Base-by-base conservation (phyloP, 345 rosid species). In the Eucalyptus decipiens region DNA sequence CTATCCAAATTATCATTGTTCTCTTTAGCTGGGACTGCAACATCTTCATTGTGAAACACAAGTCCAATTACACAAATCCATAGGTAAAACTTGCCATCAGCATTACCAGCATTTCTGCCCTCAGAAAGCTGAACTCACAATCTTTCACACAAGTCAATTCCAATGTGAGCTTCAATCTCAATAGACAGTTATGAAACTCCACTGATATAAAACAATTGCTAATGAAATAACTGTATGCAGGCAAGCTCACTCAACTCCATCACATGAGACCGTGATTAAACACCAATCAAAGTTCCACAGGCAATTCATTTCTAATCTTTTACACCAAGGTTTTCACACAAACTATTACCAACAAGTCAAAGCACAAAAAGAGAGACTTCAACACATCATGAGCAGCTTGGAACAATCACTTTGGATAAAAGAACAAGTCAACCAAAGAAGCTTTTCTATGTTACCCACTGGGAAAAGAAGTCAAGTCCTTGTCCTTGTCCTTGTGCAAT, bases 401-500 rank as follows among this genome's bases (percentile, higher is more conserved):
- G 40, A 67, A n/a, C 51, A 19, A 58, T 52, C 76, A 86, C 49
- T 43, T 43, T 30, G 40, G 56, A 58, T 6, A 69, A 80, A 86
- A 86, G 4, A 28, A n/a, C 47, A 76, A 76, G 30, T 40, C 42
- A 76, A 40, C 47, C 23, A 40, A 37, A 17, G 43, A 88, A 76
- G 90, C 76, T 30, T 51, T 17, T 80, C 30, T 34, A 60, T 26
- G 51, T 30, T 87, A 93, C 95, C 88, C 87, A 93, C 96, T 92
- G 89, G 94, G 94, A 47, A 93, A 86, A 40, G 92, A 90, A 86
- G 86, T 89, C 90, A 88, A 90, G 69, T 93, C 94, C 93, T 92
- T 93, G 69, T 93, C 94, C 93, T 91, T 93, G 50, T 93, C 94
- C 93, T 91, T 93, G 50, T 87, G 87, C 86, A 83, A 62, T 81